Percentiles rank a stretch among this genome's conserved stretches.
Evolutionary conservation across 202 grass and related monocot species (phyloP).

Genomic region (Brachypodium distachyon): DNA sequence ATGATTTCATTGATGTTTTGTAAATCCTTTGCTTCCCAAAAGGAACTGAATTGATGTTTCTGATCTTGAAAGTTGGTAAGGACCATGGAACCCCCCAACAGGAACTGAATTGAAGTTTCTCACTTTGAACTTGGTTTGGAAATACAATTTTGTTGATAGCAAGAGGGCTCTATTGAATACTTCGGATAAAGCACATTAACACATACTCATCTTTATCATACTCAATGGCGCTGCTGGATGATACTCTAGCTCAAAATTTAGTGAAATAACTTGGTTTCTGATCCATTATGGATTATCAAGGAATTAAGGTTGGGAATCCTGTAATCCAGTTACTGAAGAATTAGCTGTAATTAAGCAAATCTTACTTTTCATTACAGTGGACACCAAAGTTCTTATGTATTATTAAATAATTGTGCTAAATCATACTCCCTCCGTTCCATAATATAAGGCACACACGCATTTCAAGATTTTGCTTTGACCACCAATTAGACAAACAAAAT

Average conservation of each 20-base stretch:
- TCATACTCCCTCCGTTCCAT: too few species aligned
- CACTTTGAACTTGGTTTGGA: not conserved
- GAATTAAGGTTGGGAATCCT: not conserved
- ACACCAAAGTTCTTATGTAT: not conserved
- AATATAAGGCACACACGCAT: too few species aligned
- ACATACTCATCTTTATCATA: not conserved
- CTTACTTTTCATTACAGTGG: not conserved
- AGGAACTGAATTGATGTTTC: not conserved
- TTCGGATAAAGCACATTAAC: not conserved
- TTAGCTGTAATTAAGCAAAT: not conserved
- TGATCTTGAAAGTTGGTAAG: not conserved
- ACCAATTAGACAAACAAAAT: too few species aligned
- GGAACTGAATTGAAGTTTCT: not conserved
- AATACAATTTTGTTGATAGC: not conserved
- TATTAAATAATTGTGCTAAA: not conserved
- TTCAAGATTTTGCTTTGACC: too few species aligned
- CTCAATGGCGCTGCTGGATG: not conserved
- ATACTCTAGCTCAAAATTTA: not conserved
- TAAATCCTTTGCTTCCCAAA: not conserved
- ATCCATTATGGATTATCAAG: too few species aligned
- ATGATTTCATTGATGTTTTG: too few species aligned
- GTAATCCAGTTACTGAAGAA: not conserved
- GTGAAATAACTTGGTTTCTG: not conserved
- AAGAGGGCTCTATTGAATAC: not conserved
- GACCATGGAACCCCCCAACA: too few species aligned